phyloP scores from a whole-genome alignment of 75 land plant genomes.

The Pseudotsuga menziesii region DNA sequence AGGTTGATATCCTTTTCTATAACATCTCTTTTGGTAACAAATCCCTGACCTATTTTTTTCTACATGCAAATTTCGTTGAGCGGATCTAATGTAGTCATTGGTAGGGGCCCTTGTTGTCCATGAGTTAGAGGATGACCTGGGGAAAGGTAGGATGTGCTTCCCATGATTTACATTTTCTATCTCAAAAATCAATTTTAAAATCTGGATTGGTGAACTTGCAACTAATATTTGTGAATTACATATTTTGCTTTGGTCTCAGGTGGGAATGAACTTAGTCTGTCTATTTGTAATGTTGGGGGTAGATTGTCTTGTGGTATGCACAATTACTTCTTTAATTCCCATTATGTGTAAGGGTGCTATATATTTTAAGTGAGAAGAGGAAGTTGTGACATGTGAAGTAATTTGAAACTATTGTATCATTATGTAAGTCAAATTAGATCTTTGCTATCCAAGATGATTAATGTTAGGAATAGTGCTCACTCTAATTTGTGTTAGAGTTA shows the following conservation, averaged over 20 bases:
- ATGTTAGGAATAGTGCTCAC: not conserved
- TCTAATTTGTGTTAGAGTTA: not conserved
- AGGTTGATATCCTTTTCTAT: no score
- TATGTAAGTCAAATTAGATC: not conserved
- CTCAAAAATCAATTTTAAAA: no score
- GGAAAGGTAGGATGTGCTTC: constrained; percentile 56
- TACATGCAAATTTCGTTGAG: constrained; percentile 63
- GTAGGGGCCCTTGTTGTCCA: constrained; percentile 92
- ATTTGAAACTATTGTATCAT: not conserved
- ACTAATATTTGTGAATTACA: not conserved
- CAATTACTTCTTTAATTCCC: not conserved
- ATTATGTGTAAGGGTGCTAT: not conserved
- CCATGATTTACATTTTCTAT: not conserved
- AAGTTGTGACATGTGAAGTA: not conserved
- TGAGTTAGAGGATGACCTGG: constrained; percentile 88
- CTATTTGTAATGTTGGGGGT: constrained; percentile 94
- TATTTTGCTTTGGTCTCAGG: constrained; percentile 38
- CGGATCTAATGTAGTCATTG: constrained; percentile 77
- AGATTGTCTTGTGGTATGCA: constrained; percentile 90
- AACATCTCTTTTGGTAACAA: not conserved
- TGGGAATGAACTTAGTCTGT: constrained; percentile 91
- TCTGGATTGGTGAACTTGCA: not conserved
- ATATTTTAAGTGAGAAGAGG: not conserved
- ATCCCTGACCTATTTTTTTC: not conserved
- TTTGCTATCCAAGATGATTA: not conserved